Evolutionary conservation across 2,329 filamentous ascomycete genomes (phyloP), one percentile per base, ranked within the genome.

Genomic region (Trichoderma sp.): DNA sequence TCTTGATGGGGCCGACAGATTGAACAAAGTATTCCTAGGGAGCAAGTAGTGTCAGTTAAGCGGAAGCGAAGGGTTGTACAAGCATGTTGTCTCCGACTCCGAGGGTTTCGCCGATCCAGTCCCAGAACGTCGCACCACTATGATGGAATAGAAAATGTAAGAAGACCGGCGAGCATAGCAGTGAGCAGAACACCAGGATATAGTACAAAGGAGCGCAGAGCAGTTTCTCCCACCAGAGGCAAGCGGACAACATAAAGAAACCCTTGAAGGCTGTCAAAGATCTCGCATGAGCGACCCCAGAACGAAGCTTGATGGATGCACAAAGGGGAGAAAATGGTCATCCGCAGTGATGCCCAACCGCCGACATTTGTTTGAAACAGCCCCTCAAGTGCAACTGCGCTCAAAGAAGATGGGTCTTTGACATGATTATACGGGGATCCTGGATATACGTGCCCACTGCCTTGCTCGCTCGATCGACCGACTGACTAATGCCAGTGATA

Each of bases 11-110:
- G 73, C 94, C 94, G 79, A 97, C 89, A 75, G 92, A 91, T 77
- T 92, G 90, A 77, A 86, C 83, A 80, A 99, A 98, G 82, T 98
- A 99, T 84, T 99, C 95, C 95, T 99, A 93, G 81, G 81, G 80
- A 81, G 80, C 80, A 84, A 83, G 80, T 77, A 79, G 83, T 81
- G 89, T 93, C 88, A 93, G 91, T 92, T 76, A 84, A 81, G 78
- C 80, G 73, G 73, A 73, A 75, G 73, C 70, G 71, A 72, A 70
- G 67, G 66, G 70, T 72, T 72, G 71, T 69, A 69, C 61, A 70
- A 65, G 67, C 71, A 71, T 70, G 72, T 72, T 73, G 72, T 75
- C 72, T 77, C 72, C 73, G 72, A 72, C 71, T 72, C 72, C 74
- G 73, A 74, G 27, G 19, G 72, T 70, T 76, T 73, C 71, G 73